Conservation (phyloP, 352 stramenopile genomes). For the Elongisporangium prolatum region DNA sequence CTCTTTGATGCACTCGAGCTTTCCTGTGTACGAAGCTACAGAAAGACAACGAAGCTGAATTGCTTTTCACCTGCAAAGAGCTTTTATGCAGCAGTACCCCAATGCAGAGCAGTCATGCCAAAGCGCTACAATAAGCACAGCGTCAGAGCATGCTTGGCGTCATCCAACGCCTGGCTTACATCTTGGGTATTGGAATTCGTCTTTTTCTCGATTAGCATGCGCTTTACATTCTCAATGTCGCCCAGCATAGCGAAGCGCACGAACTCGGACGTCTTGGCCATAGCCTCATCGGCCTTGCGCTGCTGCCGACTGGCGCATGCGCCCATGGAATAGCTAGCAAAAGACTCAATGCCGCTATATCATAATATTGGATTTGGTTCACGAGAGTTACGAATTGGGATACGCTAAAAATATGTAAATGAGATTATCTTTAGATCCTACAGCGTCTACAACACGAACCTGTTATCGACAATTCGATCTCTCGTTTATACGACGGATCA, state of each 20-base stretch:
- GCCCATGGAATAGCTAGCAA: conserved; percentile 8
- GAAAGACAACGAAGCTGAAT: neutral
- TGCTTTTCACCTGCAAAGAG: too few relatives aligned
- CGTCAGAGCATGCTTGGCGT: neutral
- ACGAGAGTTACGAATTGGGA: neutral
- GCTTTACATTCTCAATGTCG: conserved; percentile 37
- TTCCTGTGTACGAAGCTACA: conserved; percentile 53
- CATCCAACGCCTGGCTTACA: conserved; percentile 17
- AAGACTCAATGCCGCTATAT: neutral
- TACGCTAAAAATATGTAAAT: neutral
- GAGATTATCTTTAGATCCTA: neutral
- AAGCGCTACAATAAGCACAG: conserved; percentile 37
- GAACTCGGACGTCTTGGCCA: conserved; percentile 44
- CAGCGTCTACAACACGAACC: too few relatives aligned
- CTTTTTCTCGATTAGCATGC: conserved; percentile 44
- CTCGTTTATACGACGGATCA: too few relatives aligned
- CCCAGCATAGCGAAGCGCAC: conserved; percentile 50
- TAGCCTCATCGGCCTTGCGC: conserved; percentile 15
- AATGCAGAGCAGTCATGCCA: conserved; percentile 77
- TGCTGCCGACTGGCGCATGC: conserved; percentile 14
- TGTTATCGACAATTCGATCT: too few relatives aligned
- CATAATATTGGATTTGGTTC: conserved; percentile 6
- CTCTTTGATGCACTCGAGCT: conserved; percentile 46
- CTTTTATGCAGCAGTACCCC: conserved; percentile 40
- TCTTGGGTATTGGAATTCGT: conserved; percentile 52